phyloP scores from a whole-genome alignment of 257 asterid genomes.

The Apocynum venetum region DNA sequence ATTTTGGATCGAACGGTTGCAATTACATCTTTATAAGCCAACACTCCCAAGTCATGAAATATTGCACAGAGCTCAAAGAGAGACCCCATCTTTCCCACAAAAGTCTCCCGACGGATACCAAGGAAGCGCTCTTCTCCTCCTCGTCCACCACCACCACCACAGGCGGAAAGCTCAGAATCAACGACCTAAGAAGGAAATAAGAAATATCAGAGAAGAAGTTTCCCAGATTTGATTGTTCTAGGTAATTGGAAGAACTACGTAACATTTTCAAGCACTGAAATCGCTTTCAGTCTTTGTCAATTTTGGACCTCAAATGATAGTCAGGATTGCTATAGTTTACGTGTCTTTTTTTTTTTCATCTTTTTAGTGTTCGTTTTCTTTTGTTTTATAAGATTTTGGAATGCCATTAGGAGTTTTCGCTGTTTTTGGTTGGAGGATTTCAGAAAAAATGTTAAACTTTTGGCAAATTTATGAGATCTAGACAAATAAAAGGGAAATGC shows the following conservation, averaged over 20 bases:
- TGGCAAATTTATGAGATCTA: not conserved
- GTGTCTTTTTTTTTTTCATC: not conserved
- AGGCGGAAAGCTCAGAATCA: not conserved
- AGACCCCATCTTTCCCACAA: conserved; percentile 8
- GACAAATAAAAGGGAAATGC: not conserved
- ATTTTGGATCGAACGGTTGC: conserved; percentile 5
- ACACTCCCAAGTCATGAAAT: not conserved
- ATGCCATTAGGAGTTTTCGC: not conserved
- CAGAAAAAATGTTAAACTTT: not conserved
- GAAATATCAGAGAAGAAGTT: not conserved
- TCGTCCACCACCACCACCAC: not conserved
- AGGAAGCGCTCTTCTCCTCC: not conserved
- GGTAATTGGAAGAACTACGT: conserved; percentile 1
- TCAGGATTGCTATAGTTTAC: not conserved
- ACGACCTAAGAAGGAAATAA: not conserved
- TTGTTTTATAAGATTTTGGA: not conserved
- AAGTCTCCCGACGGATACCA: not conserved
- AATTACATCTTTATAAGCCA: not conserved
- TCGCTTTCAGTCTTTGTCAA: not conserved
- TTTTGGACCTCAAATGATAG: not conserved
- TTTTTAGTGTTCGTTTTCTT: not conserved
- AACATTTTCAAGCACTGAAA: not conserved
- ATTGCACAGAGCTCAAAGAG: not conserved
- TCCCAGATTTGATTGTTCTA: not conserved
- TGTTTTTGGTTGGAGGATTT: not conserved